Base-by-base conservation (phyloP, 202 grass and related monocot species). In the Setaria italica region DNA sequence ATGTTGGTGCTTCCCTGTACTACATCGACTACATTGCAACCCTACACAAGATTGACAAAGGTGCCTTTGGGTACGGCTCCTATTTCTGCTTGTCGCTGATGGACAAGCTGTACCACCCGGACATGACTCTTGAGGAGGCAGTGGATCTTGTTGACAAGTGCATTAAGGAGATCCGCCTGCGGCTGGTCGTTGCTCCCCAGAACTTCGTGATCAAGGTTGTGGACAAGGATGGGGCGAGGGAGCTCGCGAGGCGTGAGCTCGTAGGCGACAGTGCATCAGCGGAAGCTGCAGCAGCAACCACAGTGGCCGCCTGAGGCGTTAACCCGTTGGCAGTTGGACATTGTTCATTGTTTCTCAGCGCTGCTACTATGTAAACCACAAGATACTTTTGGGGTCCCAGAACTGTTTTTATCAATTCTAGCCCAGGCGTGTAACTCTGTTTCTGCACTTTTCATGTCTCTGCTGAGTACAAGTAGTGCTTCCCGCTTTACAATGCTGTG, bases 21-120 rank as follows among this genome's bases (percentile, higher is more conserved):
- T 99, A 99, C 78, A 99, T 99, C 0, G 97, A 97, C 78, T 99
- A 97, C 83, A 99, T 97, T 30, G 90, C 92, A 11, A 99, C 94
- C 2, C 47, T 99, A 5, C 94, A 97, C 87, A 99, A 99, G 67
- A 91, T 99, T 41, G 97, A 97, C 32, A 99, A 99, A 13, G 97
- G 97, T 0, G 97, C 90, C 63, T 99, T 99, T 53, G 97, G 97
- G 11, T 99, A 91, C 0, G 97, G 88, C 11, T 97, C 90, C 0
- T 97, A 94, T 47, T 99, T 99, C 66, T 85, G 84, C 45, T 77
- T 97, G 43, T 88, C 97, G 1, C 80, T 99, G 83, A 99, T 99
- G 97, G 94, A 97, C 80, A 86, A 95, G 15, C 39, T 90, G 47
- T 99, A 97, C 82, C 94, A 25, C 9, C 89, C 90, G 6, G 85